Evolutionary conservation across 345 rosid species (phyloP).

Genomic region (Melaleuca quinquenervia): DNA sequence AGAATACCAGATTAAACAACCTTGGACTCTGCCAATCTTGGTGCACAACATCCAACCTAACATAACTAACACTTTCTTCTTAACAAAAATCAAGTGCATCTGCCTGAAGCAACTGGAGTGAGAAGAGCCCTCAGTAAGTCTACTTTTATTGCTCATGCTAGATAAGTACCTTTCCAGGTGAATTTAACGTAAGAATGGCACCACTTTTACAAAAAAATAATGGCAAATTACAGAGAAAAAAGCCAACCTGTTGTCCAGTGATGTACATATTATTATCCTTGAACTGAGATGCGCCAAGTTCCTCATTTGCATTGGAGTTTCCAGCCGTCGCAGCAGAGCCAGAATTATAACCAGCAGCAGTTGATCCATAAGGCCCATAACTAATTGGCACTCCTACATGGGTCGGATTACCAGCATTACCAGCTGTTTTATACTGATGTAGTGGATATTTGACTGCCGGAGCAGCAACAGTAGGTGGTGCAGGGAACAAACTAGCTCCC

Average conservation of each 20-base stretch:
- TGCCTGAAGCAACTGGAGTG: background rate
- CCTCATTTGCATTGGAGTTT: slow-evolving; percentile 60
- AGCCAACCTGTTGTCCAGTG: slow-evolving; percentile 65
- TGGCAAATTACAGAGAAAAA: background rate
- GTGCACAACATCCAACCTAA: background rate
- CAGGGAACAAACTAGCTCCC: slow-evolving; percentile 58
- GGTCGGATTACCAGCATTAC: slow-evolving; percentile 48
- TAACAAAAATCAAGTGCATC: background rate
- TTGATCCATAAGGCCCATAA: slow-evolving; percentile 71
- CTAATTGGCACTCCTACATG: slow-evolving; percentile 72
- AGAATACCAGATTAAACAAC: background rate
- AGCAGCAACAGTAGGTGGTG: slow-evolving; percentile 54
- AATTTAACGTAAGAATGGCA: background rate
- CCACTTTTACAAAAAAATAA: background rate
- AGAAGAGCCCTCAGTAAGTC: background rate
- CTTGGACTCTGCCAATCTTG: background rate
- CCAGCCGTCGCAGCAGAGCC: slow-evolving; percentile 55
- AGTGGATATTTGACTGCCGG: slow-evolving; percentile 67
- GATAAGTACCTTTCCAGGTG: background rate
- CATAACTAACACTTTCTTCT: background rate
- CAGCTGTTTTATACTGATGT: slow-evolving; percentile 77
- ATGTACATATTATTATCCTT: slow-evolving; percentile 72
- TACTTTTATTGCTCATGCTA: background rate
- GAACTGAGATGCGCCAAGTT: slow-evolving; percentile 64
- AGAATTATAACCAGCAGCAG: slow-evolving; percentile 66